phyloP scores from a whole-genome alignment of 2,329 filamentous ascomycete genomes.

The Verticillium alfalfae region DNA sequence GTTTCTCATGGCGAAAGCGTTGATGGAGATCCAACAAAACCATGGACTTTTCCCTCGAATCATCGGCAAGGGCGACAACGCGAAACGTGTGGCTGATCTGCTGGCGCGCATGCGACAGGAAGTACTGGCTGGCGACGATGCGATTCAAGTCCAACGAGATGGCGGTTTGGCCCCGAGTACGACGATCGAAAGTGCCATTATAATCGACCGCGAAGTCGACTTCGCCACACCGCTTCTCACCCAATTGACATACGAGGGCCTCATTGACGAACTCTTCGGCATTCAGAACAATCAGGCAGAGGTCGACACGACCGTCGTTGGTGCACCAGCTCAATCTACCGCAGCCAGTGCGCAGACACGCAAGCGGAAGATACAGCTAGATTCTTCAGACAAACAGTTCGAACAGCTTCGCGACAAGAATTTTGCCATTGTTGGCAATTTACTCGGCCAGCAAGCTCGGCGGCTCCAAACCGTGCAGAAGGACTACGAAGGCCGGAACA shows the following conservation, averaged over 20 bases:
- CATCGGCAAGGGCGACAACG: conserved; percentile 92
- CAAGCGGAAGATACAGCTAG: conserved; percentile 84
- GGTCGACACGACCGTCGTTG: conserved; percentile 84
- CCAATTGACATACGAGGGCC: conserved; percentile 91
- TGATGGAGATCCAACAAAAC: conserved; percentile 90
- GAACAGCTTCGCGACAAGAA: conserved; percentile 85
- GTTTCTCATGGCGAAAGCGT: conserved; percentile 79
- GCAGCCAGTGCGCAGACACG: conserved; percentile 51
- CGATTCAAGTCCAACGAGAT: conserved; percentile 47
- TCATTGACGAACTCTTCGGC: conserved; percentile 89
- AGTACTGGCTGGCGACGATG: conserved; percentile 72
- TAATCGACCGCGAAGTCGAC: conserved; percentile 93
- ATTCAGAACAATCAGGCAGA: conserved; percentile 92
- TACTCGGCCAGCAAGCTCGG: conserved; percentile 86
- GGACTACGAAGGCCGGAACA: conserved; percentile 88
- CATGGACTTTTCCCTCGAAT: conserved; percentile 93
- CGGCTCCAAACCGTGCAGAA: conserved; percentile 74
- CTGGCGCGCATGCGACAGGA: conserved; percentile 90
- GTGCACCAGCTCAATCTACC: conserved; percentile 60
- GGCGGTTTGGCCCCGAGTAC: conserved; percentile 78
- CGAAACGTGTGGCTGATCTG: conserved; percentile 80
- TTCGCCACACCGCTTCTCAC: conserved; percentile 88
- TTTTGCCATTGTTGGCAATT: conserved; percentile 85
- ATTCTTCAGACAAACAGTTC: conserved; percentile 85
- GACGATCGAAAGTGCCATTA: conserved; percentile 82